Evolutionary conservation across 2,329 filamentous ascomycete genomes (phyloP).

Genomic region (Mariannaea elegans): DNA sequence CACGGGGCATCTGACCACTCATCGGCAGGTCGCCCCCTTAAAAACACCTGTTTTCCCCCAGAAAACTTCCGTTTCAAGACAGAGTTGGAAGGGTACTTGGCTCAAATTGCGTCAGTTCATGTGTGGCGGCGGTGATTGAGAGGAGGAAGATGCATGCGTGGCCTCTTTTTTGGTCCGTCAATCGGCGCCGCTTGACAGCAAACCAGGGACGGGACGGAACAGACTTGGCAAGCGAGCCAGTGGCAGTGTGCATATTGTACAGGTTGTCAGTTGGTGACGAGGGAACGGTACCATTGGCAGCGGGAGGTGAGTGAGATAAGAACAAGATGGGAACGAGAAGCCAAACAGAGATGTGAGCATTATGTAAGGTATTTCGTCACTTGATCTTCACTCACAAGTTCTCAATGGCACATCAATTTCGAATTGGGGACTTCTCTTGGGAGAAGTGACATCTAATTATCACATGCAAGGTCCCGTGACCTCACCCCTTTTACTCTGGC

Average conservation of each 20-base stretch:
- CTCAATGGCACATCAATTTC: too few relatives aligned
- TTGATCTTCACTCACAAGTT: too few relatives aligned
- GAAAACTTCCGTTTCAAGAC: slow-evolving; percentile 14
- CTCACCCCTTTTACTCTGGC: background rate
- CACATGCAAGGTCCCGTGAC: slow-evolving; percentile 38
- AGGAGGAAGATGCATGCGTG: background rate
- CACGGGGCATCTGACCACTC: slow-evolving; percentile 24
- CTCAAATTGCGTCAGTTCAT: slow-evolving; percentile 14
- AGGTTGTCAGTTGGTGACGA: background rate
- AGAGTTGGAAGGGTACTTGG: slow-evolving; percentile 1
- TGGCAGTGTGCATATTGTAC: background rate
- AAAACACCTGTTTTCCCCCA: slow-evolving; percentile 20
- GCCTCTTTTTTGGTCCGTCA: background rate
- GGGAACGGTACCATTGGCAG: background rate
- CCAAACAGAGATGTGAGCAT: background rate
- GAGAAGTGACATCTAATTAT: background rate
- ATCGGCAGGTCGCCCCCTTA: slow-evolving; percentile 10
- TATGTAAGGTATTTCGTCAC: too few relatives aligned
- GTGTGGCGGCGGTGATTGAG: background rate
- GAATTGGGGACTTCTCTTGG: too few relatives aligned
- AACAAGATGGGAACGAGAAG: background rate
- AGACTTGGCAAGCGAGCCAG: slow-evolving; percentile 9
- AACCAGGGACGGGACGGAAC: background rate
- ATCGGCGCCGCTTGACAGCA: background rate
- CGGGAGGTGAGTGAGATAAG: background rate